A percentile compares a stretch with the other conserved stretches of the same genome.
phyloP scores from a whole-genome alignment of 768 basidiomycete genomes.

The Leucosporidium yakuticum region DNA sequence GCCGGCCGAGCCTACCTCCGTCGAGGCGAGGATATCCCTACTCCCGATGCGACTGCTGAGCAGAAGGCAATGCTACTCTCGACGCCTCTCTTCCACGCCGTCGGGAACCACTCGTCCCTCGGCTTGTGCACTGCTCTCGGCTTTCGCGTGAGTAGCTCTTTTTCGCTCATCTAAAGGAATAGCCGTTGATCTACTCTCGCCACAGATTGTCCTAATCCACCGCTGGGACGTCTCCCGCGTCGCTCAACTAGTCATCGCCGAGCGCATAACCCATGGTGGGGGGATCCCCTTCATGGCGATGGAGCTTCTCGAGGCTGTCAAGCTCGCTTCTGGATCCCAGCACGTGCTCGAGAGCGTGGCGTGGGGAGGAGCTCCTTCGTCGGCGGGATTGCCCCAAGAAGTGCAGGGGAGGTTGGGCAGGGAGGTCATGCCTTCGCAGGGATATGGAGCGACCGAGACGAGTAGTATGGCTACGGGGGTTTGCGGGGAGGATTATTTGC shows the following conservation, averaged over 20 bases:
- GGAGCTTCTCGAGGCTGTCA: conserved; percentile 50
- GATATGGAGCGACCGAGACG: conserved; percentile 22
- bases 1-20: background rate
- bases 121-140: conserved; percentile 16
- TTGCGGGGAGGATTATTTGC: conserved; percentile 57
- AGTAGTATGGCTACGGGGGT: conserved; percentile 52
- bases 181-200: background rate
- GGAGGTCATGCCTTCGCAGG: conserved; percentile 9
- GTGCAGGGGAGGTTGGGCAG: background rate
- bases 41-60: background rate
- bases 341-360: conserved; percentile 32
- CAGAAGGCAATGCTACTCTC: conserved; percentile 27
- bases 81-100: conserved; percentile 65
- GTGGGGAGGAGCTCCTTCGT: conserved; percentile 41
- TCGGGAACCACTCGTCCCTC: conserved; percentile 45
- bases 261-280: conserved; percentile 52
- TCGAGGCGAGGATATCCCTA: background rate
- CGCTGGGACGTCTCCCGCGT: conserved; percentile 32
- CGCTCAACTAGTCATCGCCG: conserved; percentile 51
- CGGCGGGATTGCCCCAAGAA: conserved; percentile 26
- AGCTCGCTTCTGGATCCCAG: background rate
- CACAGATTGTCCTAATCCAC: conserved; percentile 31
- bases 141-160: conserved; percentile 7
- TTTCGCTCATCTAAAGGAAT: background rate
- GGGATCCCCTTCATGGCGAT: conserved; percentile 48